A percentile compares a stretch with the other conserved stretches of the same genome.
phyloP scores from a whole-genome alignment of 352 stramenopile species.

The Globisporangium recalcitrans region DNA sequence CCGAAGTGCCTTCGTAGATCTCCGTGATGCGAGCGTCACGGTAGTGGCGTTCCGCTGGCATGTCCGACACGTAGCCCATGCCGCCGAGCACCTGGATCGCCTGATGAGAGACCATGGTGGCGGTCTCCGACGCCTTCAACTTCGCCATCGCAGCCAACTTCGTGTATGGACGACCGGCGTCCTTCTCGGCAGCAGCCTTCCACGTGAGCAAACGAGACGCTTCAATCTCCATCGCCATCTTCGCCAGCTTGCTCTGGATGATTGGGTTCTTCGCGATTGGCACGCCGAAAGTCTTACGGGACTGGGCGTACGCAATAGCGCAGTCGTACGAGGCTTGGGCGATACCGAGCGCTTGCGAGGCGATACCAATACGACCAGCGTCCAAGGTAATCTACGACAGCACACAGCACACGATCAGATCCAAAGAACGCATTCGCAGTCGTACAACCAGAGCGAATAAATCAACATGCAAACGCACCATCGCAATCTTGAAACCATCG shows the following conservation, averaged over 20 bases:
- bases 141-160: conserved; percentile 96
- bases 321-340: conserved; percentile 94
- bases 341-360: conserved; percentile 94
- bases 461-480: conserved; percentile 22
- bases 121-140: conserved; percentile 92
- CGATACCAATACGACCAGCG: conserved; percentile 93
- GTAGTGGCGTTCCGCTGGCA: conserved; percentile 97
- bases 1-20: conserved; percentile 97
- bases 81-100: conserved; percentile 94
- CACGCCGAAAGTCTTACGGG: conserved; percentile 92
- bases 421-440: neutral
- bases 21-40: conserved; percentile 95
- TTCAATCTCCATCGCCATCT: conserved; percentile 92
- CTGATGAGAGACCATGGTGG: conserved; percentile 95
- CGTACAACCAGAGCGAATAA: neutral
- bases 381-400: conserved; percentile 86
- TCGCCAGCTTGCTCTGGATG: conserved; percentile 90
- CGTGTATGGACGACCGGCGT: conserved; percentile 86
- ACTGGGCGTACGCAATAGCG: conserved; percentile 93
- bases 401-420: neutral
- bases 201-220: conserved; percentile 92
- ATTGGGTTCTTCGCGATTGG: conserved; percentile 88
- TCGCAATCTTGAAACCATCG: conserved; percentile 89
- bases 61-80: conserved; percentile 96
- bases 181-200: conserved; percentile 91